Conservation (phyloP, 2,329 filamentous ascomycete genomes). For the Xylariomycetidae sp. region DNA sequence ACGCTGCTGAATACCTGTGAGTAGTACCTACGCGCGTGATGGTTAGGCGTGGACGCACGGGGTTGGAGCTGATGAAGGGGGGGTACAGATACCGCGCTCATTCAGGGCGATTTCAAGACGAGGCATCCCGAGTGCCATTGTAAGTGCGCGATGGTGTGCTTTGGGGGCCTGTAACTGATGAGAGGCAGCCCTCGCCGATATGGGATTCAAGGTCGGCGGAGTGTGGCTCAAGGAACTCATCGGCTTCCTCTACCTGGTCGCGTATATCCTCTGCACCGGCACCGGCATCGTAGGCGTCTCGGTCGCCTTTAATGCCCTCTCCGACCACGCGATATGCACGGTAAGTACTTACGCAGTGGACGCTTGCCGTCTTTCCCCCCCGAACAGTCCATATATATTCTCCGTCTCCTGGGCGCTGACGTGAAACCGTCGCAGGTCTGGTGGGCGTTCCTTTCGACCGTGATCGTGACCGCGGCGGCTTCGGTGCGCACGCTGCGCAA, state of each 20-base stretch:
- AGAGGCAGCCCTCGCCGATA: constrained; percentile 6
- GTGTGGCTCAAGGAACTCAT: constrained; percentile 43
- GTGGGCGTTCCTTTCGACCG: constrained; percentile 46
- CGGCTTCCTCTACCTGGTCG: constrained; percentile 50
- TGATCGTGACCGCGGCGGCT: constrained; percentile 41
- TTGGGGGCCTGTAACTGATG: not conserved
- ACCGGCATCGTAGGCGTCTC: constrained; percentile 54
- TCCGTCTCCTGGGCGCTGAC: not conserved
- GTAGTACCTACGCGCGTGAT: constrained; percentile 1
- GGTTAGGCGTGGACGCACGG: no score
- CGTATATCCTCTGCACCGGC: constrained; percentile 50
- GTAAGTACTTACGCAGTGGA: not conserved
- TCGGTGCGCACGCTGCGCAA: constrained; percentile 48
- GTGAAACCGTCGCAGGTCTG: constrained; percentile 29
- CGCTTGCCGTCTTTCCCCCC: not conserved
- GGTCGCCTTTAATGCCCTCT: constrained; percentile 54
- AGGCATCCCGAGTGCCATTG: constrained; percentile 17
- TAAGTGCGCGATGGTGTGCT: constrained; percentile 1
- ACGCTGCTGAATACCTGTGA: constrained; percentile 18
- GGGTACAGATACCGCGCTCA: constrained; percentile 10
- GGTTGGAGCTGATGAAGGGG: no score
- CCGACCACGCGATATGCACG: constrained; percentile 50
- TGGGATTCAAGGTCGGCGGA: constrained; percentile 42
- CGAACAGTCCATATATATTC: not conserved
- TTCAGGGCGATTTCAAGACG: constrained; percentile 18